Conservation (phyloP, 208 protist genomes). For the Trypanosoma mega region DNA sequence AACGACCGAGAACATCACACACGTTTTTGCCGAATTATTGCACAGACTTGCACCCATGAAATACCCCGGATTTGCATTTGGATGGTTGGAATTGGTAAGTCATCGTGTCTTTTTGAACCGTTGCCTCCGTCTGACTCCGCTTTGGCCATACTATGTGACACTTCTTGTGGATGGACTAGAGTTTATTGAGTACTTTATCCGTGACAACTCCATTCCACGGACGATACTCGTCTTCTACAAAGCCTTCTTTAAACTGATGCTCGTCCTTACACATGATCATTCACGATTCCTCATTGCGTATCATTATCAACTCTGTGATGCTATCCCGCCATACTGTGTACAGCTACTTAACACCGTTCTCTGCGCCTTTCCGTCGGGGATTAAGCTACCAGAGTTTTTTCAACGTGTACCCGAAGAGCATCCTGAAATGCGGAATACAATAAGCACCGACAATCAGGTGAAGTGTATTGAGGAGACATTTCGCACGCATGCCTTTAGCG, state of each 20-base stretch:
- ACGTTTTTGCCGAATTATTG: conserved; percentile 88
- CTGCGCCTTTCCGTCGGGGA: conserved; percentile 96
- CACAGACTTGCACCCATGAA: conserved; percentile 86
- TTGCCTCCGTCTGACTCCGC: conserved; percentile 69
- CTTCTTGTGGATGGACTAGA: conserved; percentile 73
- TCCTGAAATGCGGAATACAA: conserved; percentile 88
- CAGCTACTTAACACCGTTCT: conserved; percentile 98
- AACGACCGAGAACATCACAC: conserved; percentile 73
- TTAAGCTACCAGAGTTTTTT: conserved; percentile 95
- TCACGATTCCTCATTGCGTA: conserved; percentile 98
- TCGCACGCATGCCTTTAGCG: conserved; percentile 27
- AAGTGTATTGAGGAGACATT: conserved; percentile 78
- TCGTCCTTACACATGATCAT: conserved; percentile 99
- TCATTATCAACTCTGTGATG: conserved; percentile 95
- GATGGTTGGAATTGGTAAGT: conserved; percentile 98
- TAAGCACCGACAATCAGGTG: conserved; percentile 85
- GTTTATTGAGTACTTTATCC: conserved; percentile 76
- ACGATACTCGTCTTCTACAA: conserved; percentile 89
- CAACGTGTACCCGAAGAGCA: conserved; percentile 72
- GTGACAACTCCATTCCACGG: conserved; percentile 52
- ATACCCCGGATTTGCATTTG: conserved; percentile 97
- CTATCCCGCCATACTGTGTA: conserved; percentile 95
- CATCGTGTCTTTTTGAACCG: conserved; percentile 98
- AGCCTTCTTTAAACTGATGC: conserved; percentile 90
- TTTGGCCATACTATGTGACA: conserved; percentile 60